A percentile compares a stretch with the other conserved stretches of the same genome.
These are phyloP conservation scores for Eleusine indica DNA, from an alignment of 176 grass and related monocot species.

Conservation along the genomic window DNA sequence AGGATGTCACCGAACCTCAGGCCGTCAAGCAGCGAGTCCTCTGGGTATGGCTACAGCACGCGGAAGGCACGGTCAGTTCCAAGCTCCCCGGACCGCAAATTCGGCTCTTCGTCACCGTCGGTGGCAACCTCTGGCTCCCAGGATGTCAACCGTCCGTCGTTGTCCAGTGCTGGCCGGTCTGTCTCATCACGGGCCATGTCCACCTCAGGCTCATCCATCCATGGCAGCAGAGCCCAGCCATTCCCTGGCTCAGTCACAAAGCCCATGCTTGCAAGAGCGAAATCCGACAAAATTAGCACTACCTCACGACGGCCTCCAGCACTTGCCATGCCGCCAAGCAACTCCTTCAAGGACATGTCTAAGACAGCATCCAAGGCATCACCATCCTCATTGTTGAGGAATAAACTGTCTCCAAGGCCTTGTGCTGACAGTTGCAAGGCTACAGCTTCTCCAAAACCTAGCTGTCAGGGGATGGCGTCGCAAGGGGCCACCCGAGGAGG, in stretches of 20 bases:
- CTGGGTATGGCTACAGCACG: constrained; percentile 12
- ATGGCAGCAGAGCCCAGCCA: constrained; percentile 37
- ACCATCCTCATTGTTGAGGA: constrained; percentile 42
- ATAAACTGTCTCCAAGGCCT: constrained; percentile 43
- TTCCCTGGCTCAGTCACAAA: constrained; percentile 8
- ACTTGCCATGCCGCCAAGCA: constrained; percentile 9
- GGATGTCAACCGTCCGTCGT: neutral
- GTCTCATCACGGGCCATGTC: constrained; percentile 32
- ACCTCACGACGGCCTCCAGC: constrained; percentile 14
- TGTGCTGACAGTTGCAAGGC: constrained; percentile 26
- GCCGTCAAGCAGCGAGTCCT: constrained; percentile 42
- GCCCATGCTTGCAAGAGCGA: constrained; percentile 31
- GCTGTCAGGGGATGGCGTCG: neutral
- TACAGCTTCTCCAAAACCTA: constrained; percentile 30
- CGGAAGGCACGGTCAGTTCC: constrained; percentile 42
- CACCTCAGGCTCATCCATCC: constrained; percentile 17
- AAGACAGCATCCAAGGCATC: constrained; percentile 17
- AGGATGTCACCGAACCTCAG: constrained; percentile 45
- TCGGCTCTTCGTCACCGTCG: neutral
- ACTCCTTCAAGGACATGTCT: constrained; percentile 37
- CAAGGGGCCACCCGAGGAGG: constrained; percentile 28
- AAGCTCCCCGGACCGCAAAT: constrained; percentile 49
- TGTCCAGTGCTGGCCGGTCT: constrained; percentile 31
- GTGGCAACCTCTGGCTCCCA: neutral
- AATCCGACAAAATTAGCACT: constrained; percentile 38